Base-by-base conservation (phyloP, 2,329 filamentous ascomycete species). In the Monosporascus sp. region DNA sequence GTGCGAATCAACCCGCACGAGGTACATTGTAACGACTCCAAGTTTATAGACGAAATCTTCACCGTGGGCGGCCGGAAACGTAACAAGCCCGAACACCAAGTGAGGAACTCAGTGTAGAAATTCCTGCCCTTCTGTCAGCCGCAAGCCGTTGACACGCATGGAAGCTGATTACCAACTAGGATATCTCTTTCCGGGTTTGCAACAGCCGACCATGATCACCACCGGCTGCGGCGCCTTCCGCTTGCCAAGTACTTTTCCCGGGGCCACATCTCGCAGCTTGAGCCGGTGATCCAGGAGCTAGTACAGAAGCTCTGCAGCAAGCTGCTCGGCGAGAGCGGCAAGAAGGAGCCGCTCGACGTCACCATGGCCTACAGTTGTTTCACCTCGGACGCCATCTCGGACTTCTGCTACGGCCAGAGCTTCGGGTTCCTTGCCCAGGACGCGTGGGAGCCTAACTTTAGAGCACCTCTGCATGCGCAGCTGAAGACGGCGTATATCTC, bases 1-100 rank as follows among this genome's bases (percentile, higher is more conserved):
- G 66, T 74, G 7, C 62, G 72, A 7, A 73, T 74, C 41, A 73
- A 62, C 43, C 71, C 72, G 0, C 56, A 70, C n/a, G 71, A 74
- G 52, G 63, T 72, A 2, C 72, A 74, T 54, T 72, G 71, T 58
- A 62, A 59, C 8, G 69, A 72, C 48, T 62, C 64, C 0, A 51
- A 59, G 51, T 73, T 74, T 46, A 57, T 62, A 18, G 70, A 74
- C n/a, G 70, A 73, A 46, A 69, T 74, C 25, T 73, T 72, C 49
- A 61, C 68, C 14, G 63, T 60, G 1, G 59, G 57, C 1, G 53
- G 57, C 14, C 59, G 62, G 22, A 59, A 60, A 45, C 54, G 65
- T 11, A 51, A 66, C 46, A 67, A 67, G 54, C 50, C 59, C 36
- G 22, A 52, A 27, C 62, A 61, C 41, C 56, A 61, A 18, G 50